Conservation (phyloP, 345 rosid genomes). For the Populus ilicifolia region DNA sequence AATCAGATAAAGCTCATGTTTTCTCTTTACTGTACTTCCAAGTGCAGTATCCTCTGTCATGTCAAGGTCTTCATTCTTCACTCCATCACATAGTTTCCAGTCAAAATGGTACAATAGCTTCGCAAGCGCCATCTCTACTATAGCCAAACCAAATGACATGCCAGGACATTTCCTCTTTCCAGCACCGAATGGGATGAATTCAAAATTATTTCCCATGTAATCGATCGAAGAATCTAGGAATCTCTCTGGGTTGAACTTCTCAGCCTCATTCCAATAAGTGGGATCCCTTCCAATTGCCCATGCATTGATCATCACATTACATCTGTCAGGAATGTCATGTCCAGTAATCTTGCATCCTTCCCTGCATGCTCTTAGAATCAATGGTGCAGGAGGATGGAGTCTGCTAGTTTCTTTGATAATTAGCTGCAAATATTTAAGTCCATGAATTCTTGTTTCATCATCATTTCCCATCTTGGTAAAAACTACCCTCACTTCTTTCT, state of each 20-base stretch:
- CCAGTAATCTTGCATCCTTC: slow-evolving; percentile 10
- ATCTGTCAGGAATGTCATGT: not conserved
- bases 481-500: slow-evolving; percentile 12
- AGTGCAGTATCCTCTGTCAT: slow-evolving; percentile 14
- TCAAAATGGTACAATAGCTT: slow-evolving; percentile 26
- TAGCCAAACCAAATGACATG: slow-evolving; percentile 9
- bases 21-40: no score
- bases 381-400: slow-evolving; percentile 7
- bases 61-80: slow-evolving; percentile 13
- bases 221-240: slow-evolving; percentile 15
- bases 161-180: slow-evolving; percentile 33
- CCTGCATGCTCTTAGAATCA: slow-evolving; percentile 17
- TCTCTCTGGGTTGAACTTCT: slow-evolving; percentile 19
- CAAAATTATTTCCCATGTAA: slow-evolving; percentile 15
- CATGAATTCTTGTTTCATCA: slow-evolving; percentile 4
- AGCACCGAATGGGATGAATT: slow-evolving; percentile 27
- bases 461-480: not conserved
- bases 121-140: slow-evolving; percentile 15
- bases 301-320: slow-evolving; percentile 11
- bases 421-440: slow-evolving; percentile 2
- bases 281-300: slow-evolving; percentile 26
- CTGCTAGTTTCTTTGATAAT: slow-evolving; percentile 15
- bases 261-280: slow-evolving; percentile 6
- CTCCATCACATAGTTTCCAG: slow-evolving; percentile 19
- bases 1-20: no score